A percentile compares a stretch with the other conserved stretches of the same genome.
phyloP scores from a whole-genome alignment of 768 basidiomycete genomes.

The Lactarius deliciosus region DNA sequence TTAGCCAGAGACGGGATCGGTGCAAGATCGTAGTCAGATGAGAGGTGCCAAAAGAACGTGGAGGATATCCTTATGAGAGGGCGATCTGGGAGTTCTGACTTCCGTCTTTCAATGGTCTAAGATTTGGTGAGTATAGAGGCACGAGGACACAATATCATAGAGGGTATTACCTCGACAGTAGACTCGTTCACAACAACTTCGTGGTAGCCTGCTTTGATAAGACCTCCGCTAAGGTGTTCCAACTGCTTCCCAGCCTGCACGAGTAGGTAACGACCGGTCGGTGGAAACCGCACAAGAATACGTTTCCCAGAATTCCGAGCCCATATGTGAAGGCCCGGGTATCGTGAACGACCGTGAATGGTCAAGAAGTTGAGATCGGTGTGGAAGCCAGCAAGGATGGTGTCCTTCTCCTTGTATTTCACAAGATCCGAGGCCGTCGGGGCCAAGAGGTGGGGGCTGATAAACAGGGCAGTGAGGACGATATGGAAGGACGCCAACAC shows the following conservation, averaged over 20 bases:
- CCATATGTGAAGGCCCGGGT: slow-evolving; percentile 91
- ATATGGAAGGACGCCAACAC: not conserved
- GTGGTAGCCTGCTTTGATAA: slow-evolving; percentile 91
- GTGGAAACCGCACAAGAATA: slow-evolving; percentile 83
- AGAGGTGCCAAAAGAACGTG: slow-evolving; percentile 95
- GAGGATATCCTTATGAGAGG: slow-evolving; percentile 94
- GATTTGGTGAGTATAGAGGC: slow-evolving; percentile 5
- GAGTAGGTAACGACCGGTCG: slow-evolving; percentile 74
- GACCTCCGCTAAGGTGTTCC: slow-evolving; percentile 79
- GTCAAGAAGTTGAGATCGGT: slow-evolving; percentile 92
- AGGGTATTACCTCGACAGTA: slow-evolving; percentile 57
- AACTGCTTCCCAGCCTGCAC: slow-evolving; percentile 97
- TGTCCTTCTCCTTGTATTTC: slow-evolving; percentile 74
- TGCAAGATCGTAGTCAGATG: slow-evolving; percentile 75
- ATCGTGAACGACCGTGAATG: slow-evolving; percentile 85
- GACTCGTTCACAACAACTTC: slow-evolving; percentile 89
- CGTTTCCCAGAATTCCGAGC: slow-evolving; percentile 91
- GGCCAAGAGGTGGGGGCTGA: slow-evolving; percentile 81
- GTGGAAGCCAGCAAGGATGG: slow-evolving; percentile 93
- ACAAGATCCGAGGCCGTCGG: slow-evolving; percentile 90
- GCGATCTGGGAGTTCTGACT: slow-evolving; percentile 59
- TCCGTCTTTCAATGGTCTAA: slow-evolving; percentile 65
- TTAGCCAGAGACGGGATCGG: slow-evolving; percentile 57
- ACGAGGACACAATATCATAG: not conserved
- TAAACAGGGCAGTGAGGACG: slow-evolving; percentile 15